Base-by-base conservation (phyloP, 129 eudicot species). In the Chrysanthemum makinoi region DNA sequence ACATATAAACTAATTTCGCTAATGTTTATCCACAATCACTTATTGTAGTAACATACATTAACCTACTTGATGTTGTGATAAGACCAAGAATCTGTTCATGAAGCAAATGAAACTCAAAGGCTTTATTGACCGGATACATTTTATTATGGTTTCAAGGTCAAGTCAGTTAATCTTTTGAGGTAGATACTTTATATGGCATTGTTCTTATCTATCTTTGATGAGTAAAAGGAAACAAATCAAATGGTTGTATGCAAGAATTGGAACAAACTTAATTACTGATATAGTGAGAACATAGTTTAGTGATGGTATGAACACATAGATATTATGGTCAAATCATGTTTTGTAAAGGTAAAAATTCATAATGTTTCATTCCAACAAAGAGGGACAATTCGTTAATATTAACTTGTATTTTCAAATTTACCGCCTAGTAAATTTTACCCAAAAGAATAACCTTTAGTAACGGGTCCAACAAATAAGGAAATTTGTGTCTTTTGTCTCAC, bases 331-430 rank as follows among this genome's bases (percentile, higher is more conserved):
- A 61, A 56, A 46, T 5, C 5, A 68, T 48, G 62, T 14, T 76
- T 58, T 60, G 48, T 76, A 60, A 68, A 46, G 18, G 56, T 58
- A 48, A 22, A 22, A 49, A 60, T 16, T 68, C 19, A 48, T 60
- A 17, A 68, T 8, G 10, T 22, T 60, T 60, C 46, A 60, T 76
- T 68, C 74, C 56, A 68, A 22, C 39, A 68, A 60, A 68, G 59
- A n/a, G 30, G 39, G 48, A 58, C 43, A 75, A 66, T 46, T 14
- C 55, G 2, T 15, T 10, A 10, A 28, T 1, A 49, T 28, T 48
- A n/a, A 39, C 10, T 12, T 33, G 53, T 43, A 43, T 3, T 65
- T 39, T 46, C 13, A 20, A 66, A 47, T 12, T 66, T 11, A 53
- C 18, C 18, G 22, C 47, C 7, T 2, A 28, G 14, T 5, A 51